phyloP scores from a whole-genome alignment of 306 rosid genomes.

The Casuarina cunninghamiana region DNA sequence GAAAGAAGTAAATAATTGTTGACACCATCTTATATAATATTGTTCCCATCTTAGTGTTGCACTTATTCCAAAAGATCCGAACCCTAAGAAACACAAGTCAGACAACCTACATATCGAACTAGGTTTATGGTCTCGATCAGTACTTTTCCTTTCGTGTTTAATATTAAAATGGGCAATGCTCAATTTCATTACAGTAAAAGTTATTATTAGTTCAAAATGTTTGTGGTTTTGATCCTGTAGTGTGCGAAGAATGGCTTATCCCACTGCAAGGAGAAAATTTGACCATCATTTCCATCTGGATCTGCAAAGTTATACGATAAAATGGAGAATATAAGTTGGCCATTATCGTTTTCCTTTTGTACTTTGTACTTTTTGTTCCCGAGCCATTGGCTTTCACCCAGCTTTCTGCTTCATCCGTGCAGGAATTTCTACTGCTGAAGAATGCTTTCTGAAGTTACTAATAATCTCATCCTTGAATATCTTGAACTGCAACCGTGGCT shows the following conservation, averaged over 20 bases:
- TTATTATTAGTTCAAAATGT: not conserved
- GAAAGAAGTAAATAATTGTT: not conserved
- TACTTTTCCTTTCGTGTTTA: not conserved
- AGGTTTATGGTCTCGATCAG: conserved; percentile 8
- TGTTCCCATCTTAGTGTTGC: conserved; percentile 1
- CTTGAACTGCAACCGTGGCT: not conserved
- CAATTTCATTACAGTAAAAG: not conserved
- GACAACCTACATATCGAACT: not conserved
- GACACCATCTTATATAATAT: not conserved
- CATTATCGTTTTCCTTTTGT: not conserved
- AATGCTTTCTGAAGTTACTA: not conserved
- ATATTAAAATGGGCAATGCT: not conserved
- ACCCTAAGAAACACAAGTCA: not conserved
- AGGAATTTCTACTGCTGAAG: not conserved
- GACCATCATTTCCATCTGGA: not conserved
- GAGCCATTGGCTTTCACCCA: not conserved
- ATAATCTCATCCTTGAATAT: not conserved
- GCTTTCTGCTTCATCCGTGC: not conserved
- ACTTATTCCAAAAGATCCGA: not conserved
- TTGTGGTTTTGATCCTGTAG: not conserved
- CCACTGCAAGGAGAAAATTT: not conserved
- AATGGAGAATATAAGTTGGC: not conserved
- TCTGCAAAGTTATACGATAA: not conserved
- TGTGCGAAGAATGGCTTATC: not conserved
- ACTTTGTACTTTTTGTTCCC: not conserved